Base-by-base conservation (phyloP, 179 eudicot genomes). In the Camellia oleifera region DNA sequence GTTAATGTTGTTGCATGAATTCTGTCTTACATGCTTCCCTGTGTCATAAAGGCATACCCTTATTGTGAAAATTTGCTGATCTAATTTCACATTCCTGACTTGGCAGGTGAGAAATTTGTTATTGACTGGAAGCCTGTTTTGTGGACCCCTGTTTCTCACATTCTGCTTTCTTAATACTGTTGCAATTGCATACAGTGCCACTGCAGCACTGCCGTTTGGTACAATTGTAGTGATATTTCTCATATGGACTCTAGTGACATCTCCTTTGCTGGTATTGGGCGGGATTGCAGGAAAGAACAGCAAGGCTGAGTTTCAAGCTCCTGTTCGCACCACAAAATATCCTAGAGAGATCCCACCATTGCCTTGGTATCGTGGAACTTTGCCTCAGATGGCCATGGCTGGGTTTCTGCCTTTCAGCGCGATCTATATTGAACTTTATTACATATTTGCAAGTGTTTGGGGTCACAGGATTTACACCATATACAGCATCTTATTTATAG, bases 201-300 rank as follows among this genome's bases (percentile, higher is more conserved):
- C 74, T n/a, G 82, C 82, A 2, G 78, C 82, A 8, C 20, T 80
- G 66, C 82, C 82, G 13, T 80, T 80, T 62, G 82, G 77, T 73
- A 79, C 72, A 62, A 72, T 79, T 17, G 71, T 79, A 57, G 77
- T 79, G 58, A 80, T 80, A 32, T 56, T 80, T 65, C 63, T 80
- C 13, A 74, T 80, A 60, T 80, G 78, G 82, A 66, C 78, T 15
- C 44, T 80, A 45, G 74, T 80, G 26, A 65, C 82, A 53, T 74
- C 78, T 11, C 82, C 82, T 18, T 56, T 80, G 74, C 74, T 80
- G 32, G 78, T 80, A 13, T 80, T 74, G 67, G 82, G 82, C 2
- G 78, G 82, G 23, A 80, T 80, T 73, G 78, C 78, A 42, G 82
- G 82, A 7, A 80, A 80, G 61, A 80, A 80, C 12, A 80, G 82